phyloP scores from a whole-genome alignment of 352 stramenopile species.

The Aphanomyces invadans region DNA sequence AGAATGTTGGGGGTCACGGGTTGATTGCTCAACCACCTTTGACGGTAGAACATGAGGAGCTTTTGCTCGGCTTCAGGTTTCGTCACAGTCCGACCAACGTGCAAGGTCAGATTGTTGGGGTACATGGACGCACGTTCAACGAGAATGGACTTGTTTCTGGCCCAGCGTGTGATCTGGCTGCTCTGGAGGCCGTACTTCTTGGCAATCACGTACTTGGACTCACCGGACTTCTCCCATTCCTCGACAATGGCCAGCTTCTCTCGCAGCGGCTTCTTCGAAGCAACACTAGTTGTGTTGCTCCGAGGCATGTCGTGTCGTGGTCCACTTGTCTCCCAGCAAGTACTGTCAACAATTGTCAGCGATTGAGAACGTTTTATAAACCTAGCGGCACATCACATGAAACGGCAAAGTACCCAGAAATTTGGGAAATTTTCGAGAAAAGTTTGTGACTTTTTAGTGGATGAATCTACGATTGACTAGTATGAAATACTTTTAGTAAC shows the following conservation, averaged over 20 bases:
- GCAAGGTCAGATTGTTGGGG: background rate
- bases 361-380: too few relatives aligned
- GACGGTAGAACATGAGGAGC: background rate
- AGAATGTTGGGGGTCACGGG: background rate
- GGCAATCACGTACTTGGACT: background rate
- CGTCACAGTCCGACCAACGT: background rate
- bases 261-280: background rate
- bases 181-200: background rate
- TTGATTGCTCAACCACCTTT: background rate
- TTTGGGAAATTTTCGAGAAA: too few relatives aligned
- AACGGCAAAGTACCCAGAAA: too few relatives aligned
- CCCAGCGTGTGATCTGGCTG: background rate
- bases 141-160: background rate
- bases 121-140: background rate
- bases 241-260: background rate
- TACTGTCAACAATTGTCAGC: background rate
- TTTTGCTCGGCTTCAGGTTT: background rate
- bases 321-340: background rate
- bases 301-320: too few relatives aligned
- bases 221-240: background rate
- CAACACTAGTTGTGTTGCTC: background rate
- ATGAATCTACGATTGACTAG: background rate
- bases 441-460: too few relatives aligned
- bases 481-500: background rate
- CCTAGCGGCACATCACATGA: too few relatives aligned